Evolutionary conservation across 345 rosid species (phyloP).

Genomic region (Conringia planisiliqua): DNA sequence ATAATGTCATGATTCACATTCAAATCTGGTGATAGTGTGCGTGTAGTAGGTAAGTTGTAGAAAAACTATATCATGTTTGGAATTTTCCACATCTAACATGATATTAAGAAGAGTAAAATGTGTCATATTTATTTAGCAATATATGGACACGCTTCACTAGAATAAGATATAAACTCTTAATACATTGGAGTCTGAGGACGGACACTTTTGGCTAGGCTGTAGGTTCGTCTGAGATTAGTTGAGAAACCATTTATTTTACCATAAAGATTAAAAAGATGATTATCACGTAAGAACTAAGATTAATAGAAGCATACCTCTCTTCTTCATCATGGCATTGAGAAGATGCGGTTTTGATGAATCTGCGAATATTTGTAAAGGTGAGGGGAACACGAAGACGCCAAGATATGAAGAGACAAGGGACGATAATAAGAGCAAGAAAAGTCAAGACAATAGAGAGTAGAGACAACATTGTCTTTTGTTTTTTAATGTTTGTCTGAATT

Average conservation of each 20-base stretch:
- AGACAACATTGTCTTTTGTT: too few relatives aligned
- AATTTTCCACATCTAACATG: not conserved
- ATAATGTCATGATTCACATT: not conserved
- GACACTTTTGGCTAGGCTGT: not conserved
- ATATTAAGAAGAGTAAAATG: too few relatives aligned
- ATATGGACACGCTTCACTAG: not conserved
- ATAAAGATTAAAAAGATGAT: not conserved
- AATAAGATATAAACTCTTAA: not conserved
- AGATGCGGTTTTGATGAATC: not conserved
- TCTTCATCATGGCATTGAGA: not conserved
- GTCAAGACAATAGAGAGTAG: too few relatives aligned
- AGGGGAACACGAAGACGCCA: not conserved
- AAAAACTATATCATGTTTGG: not conserved
- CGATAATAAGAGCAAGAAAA: too few relatives aligned
- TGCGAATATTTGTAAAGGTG: not conserved
- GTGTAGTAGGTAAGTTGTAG: not conserved
- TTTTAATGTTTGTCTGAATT: not conserved
- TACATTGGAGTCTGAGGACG: not conserved
- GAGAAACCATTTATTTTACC: not conserved
- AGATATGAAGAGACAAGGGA: not conserved
- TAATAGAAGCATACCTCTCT: not conserved
- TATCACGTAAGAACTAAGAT: not conserved
- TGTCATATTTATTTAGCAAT: not conserved
- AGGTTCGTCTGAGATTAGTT: not conserved
- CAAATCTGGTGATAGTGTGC: not conserved